phyloP scores from a whole-genome alignment of 495 filamentous ascomycete genomes.

The Bombardia bombarda region DNA sequence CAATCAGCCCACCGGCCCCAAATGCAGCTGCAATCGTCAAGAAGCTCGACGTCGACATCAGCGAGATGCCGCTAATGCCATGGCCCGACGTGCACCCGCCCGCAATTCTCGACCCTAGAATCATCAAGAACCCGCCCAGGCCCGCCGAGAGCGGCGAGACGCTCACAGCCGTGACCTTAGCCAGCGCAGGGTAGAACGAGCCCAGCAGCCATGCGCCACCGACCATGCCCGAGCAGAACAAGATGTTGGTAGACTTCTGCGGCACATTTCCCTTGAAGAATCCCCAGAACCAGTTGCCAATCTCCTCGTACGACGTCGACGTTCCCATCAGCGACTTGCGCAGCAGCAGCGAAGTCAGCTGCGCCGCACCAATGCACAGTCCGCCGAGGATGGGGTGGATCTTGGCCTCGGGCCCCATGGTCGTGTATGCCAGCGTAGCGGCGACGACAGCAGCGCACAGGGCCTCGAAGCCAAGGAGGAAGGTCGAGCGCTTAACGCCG shows the following conservation, averaged over 20 bases:
- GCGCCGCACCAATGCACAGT: constrained; percentile 40
- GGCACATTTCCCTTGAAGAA: constrained; percentile 14
- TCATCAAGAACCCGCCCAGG: constrained; percentile 42
- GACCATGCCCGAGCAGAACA: constrained; percentile 38
- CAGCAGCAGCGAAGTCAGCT: constrained; percentile 35
- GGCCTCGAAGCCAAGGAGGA: constrained; percentile 23
- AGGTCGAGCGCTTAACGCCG: constrained; percentile 14
- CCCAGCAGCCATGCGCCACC: constrained; percentile 30
- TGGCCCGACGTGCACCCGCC: constrained; percentile 55
- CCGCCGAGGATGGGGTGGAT: constrained; percentile 37
- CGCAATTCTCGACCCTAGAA: constrained; percentile 44
- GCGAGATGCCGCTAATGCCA: constrained; percentile 48
- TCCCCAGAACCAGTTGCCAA: constrained; percentile 39
- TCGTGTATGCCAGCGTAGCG: constrained; percentile 17
- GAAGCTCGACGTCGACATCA: constrained; percentile 43
- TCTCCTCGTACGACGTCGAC: constrained; percentile 44
- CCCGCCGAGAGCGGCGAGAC: constrained; percentile 26
- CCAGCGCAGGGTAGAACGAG: constrained; percentile 18
- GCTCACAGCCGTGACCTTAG: constrained; percentile 8
- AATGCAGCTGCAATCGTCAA: constrained; percentile 44
- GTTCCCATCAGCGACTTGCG: constrained; percentile 39
- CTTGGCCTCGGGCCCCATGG: constrained; percentile 20
- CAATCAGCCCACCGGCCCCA: constrained; percentile 37
- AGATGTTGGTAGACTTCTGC: constrained; percentile 24
- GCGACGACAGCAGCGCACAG: constrained; percentile 20